Evolutionary conservation across 768 basidiomycete species (phyloP).

Genomic region (Termitomyces sp.): DNA sequence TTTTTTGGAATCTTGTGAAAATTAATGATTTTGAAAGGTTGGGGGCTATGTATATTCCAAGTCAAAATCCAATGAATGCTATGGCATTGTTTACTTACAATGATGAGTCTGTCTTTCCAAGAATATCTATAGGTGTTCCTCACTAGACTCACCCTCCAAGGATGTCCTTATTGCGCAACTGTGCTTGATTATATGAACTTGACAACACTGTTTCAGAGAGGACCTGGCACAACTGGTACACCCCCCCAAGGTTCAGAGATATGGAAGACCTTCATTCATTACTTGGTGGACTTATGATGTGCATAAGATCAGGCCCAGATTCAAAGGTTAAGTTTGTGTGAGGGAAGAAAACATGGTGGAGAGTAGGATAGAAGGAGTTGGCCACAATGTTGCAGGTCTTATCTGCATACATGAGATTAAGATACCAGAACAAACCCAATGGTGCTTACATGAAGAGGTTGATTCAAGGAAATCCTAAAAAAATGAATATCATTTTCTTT

Average conservation of each 20-base stretch:
- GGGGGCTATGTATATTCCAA: slow-evolving; percentile 42
- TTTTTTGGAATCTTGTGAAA: slow-evolving; percentile 33
- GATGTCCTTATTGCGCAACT: slow-evolving; percentile 40
- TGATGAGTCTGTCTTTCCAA: slow-evolving; percentile 43
- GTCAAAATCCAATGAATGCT: not conserved
- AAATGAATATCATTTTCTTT: slow-evolving; percentile 1
- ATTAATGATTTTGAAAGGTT: slow-evolving; percentile 49
- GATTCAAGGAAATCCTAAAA: slow-evolving; percentile 33
- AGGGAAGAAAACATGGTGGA: slow-evolving; percentile 22
- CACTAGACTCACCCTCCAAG: slow-evolving; percentile 47
- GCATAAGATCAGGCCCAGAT: slow-evolving; percentile 21
- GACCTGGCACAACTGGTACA: slow-evolving; percentile 48
- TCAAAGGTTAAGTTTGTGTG: not conserved
- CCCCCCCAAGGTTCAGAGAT: slow-evolving; percentile 1
- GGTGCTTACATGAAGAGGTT: slow-evolving; percentile 24
- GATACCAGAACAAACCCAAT: slow-evolving; percentile 12
- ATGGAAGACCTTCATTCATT: not conserved
- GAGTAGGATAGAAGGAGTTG: slow-evolving; percentile 22
- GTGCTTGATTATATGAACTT: slow-evolving; percentile 41
- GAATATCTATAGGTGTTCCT: slow-evolving; percentile 29
- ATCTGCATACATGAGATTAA: slow-evolving; percentile 31
- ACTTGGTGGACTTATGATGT: slow-evolving; percentile 20
- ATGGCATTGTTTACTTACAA: slow-evolving; percentile 40
- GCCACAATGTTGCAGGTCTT: slow-evolving; percentile 29
- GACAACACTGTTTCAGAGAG: slow-evolving; percentile 46